Percentiles rank a stretch among this genome's conserved stretches.
Conservation (phyloP, 768 basidiomycete genomes). For the Exsudoporus frostii region DNA sequence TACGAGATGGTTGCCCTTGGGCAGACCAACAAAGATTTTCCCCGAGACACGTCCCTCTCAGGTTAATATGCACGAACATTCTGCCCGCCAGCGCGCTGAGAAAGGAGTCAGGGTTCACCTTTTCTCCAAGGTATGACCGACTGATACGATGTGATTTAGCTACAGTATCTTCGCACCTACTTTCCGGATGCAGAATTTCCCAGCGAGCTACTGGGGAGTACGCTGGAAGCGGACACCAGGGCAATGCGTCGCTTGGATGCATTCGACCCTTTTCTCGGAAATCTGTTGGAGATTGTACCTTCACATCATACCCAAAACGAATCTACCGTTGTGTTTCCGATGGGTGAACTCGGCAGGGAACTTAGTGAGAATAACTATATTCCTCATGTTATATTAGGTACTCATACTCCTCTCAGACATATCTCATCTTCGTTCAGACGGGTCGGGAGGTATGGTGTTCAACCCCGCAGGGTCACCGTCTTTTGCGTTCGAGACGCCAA, state of each 20-base stretch:
- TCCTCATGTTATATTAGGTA: background rate
- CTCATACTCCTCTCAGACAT: conserved; percentile 41
- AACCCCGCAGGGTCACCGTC: conserved; percentile 40
- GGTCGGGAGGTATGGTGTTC: conserved; percentile 18
- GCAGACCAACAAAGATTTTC: conserved; percentile 45
- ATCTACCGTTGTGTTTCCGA: conserved; percentile 53
- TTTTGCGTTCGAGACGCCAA: conserved; percentile 60
- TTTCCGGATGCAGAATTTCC: conserved; percentile 75
- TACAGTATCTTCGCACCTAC: conserved; percentile 66
- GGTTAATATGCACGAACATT: conserved; percentile 28
- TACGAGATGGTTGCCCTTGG: conserved; percentile 30
- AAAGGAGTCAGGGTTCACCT: conserved; percentile 50
- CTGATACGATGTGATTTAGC: conserved; percentile 38
- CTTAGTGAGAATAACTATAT: conserved; percentile 49
- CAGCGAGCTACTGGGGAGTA: conserved; percentile 58
- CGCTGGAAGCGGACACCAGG: conserved; percentile 47
- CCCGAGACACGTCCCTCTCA: conserved; percentile 51
- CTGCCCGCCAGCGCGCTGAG: conserved; percentile 52
- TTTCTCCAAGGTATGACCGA: background rate
- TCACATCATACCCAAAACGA: conserved; percentile 25
- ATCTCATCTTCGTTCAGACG: conserved; percentile 35
- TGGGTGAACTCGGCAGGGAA: conserved; percentile 55
- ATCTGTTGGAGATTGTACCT: conserved; percentile 44
- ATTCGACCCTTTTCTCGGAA: conserved; percentile 61
- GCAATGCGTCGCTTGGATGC: conserved; percentile 31